These are phyloP conservation scores for Petrea volubilis DNA, from an alignment of 257 asterid genomes.

Conservation along the genomic window DNA sequence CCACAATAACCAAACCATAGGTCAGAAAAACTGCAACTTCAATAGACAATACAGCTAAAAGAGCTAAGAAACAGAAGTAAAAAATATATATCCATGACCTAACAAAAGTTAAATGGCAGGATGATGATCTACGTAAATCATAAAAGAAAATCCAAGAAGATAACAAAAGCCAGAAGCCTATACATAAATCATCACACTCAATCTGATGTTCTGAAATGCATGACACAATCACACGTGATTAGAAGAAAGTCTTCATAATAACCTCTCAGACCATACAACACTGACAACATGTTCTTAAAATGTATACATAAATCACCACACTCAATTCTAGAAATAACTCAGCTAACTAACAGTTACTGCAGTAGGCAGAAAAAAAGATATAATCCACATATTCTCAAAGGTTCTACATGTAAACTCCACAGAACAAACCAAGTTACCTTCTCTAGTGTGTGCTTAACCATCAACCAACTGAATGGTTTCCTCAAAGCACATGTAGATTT, in stretches of 20 bases:
- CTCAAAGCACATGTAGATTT: slow-evolving; percentile 73
- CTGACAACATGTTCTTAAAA: too few species aligned
- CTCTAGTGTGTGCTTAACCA: slow-evolving; percentile 88
- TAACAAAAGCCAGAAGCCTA: too few species aligned
- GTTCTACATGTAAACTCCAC: slow-evolving; percentile 64
- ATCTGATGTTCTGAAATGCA: too few species aligned
- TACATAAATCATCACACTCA: too few species aligned
- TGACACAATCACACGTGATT: too few species aligned
- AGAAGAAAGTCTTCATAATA: too few species aligned
- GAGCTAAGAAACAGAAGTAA: slow-evolving; percentile 25
- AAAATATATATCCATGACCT: not conserved
- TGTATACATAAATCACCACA: slow-evolving; percentile 7
- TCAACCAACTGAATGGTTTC: slow-evolving; percentile 90
- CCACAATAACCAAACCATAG: slow-evolving; percentile 76
- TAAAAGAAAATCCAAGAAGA: too few species aligned
- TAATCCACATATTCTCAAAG: slow-evolving; percentile 24
- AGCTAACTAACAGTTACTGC: slow-evolving; percentile 17
- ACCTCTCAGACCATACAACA: too few species aligned
- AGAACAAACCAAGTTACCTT: slow-evolving; percentile 95
- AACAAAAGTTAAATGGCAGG: not conserved
- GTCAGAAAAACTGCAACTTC: slow-evolving; percentile 51
- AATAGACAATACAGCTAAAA: slow-evolving; percentile 28
- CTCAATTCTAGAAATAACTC: not conserved
- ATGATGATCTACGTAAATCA: too few species aligned
- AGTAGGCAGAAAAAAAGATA: too few species aligned